Percentiles rank a stretch among this genome's conserved stretches.
Evolutionary conservation across 257 asterid species (phyloP).

Genomic region (Striga asiatica): DNA sequence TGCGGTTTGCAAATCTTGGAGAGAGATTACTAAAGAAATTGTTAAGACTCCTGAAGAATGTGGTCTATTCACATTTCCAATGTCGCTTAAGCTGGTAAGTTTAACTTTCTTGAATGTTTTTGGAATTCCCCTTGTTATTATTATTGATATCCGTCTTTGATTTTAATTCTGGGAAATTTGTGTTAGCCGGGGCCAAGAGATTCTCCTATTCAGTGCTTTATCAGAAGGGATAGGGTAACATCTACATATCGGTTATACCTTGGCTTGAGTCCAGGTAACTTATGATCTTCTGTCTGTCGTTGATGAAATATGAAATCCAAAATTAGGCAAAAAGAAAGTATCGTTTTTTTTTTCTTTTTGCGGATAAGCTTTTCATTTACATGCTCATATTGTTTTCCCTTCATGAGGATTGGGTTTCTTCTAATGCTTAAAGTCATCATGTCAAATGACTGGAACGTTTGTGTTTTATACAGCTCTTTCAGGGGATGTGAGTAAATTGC

Average conservation of each 20-base stretch:
- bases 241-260: slow-evolving; percentile 51
- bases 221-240: slow-evolving; percentile 60
- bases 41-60: slow-evolving; percentile 54
- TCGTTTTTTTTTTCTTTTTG: not conserved
- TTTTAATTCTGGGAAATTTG: slow-evolving; percentile 2
- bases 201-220: slow-evolving; percentile 60
- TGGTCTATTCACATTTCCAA: slow-evolving; percentile 65
- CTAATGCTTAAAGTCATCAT: not conserved
- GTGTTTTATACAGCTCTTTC: slow-evolving; percentile 36
- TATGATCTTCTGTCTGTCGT: not conserved
- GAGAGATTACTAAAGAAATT: slow-evolving; percentile 40
- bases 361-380: not conserved
- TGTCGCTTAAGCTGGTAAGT: slow-evolving; percentile 59
- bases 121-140: not conserved
- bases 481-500: slow-evolving; percentile 48
- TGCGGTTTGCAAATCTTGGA: slow-evolving; percentile 62
- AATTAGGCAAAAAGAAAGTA: too few relatives aligned
- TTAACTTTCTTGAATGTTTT: not conserved
- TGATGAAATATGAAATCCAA: not conserved
- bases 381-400: not conserved
- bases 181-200: slow-evolving; percentile 67
- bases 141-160: not conserved
- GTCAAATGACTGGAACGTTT: slow-evolving; percentile 12
- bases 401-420: not conserved
- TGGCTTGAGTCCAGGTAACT: slow-evolving; percentile 64